A percentile compares a stretch with the other conserved stretches of the same genome.
These are phyloP conservation scores for Geranium incanum DNA, from an alignment of 441 rosid species.

Conservation along the genomic window DNA sequence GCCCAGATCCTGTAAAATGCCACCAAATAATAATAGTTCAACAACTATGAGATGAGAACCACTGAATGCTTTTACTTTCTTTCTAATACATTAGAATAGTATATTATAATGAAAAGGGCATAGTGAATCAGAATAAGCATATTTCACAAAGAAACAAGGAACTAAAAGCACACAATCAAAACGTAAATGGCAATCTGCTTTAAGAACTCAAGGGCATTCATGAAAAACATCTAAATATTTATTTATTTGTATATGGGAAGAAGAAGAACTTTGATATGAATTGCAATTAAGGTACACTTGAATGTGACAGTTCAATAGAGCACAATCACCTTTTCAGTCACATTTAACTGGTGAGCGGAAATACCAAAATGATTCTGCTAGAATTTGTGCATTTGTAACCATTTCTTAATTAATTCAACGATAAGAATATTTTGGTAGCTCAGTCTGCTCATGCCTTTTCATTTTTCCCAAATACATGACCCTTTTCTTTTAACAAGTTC, in stretches of 20 bases:
- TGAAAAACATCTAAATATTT: background rate
- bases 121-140: background rate
- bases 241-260: background rate
- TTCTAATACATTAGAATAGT: background rate
- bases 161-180: background rate
- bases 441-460: too few relatives aligned
- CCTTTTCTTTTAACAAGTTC: background rate
- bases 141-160: background rate
- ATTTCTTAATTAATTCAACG: background rate
- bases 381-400: background rate
- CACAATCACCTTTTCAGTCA: background rate
- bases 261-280: background rate
- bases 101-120: background rate
- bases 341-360: background rate
- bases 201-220: background rate
- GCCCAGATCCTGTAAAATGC: conserved; percentile 75
- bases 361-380: background rate
- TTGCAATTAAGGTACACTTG: background rate
- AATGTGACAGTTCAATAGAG: background rate
- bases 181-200: too few relatives aligned
- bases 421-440: too few relatives aligned
- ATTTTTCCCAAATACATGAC: background rate
- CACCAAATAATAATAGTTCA: conserved; percentile 4
- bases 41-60: background rate
- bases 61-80: background rate